phyloP scores from a whole-genome alignment of 2,329 filamentous ascomycete genomes.

The Epichloe glyceriae region DNA sequence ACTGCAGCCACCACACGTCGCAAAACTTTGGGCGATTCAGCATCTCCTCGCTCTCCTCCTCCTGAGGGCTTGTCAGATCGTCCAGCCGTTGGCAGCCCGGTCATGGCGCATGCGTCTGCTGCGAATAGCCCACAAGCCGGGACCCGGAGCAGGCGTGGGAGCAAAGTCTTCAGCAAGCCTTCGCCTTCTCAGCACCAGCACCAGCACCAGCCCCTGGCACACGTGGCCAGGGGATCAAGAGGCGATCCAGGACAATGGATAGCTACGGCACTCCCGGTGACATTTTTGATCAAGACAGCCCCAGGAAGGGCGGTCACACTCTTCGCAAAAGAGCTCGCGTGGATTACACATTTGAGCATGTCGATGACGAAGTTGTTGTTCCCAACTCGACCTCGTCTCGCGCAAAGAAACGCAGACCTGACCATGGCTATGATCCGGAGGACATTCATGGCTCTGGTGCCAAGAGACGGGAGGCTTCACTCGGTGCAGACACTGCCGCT shows the following conservation, averaged over 20 bases:
- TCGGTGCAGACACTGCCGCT: constrained; percentile 22
- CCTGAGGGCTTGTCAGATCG: constrained; percentile 20
- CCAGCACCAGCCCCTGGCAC: constrained; percentile 12
- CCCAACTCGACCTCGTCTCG: constrained; percentile 23
- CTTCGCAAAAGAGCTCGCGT: constrained; percentile 42
- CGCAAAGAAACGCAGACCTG: constrained; percentile 24
- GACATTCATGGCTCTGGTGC: constrained; percentile 15
- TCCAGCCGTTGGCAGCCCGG: constrained; percentile 17
- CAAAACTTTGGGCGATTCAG: constrained; percentile 18
- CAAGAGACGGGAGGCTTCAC: constrained; percentile 25
- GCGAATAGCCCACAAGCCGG: constrained; percentile 17
- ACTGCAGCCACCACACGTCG: constrained; percentile 19
- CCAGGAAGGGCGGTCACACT: constrained; percentile 45
- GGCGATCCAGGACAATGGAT: constrained; percentile 32
- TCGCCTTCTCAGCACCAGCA: constrained; percentile 25
- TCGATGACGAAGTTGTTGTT: constrained; percentile 32
- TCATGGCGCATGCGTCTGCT: constrained; percentile 18
- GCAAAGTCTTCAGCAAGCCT: constrained; percentile 23
- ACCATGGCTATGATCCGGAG: constrained; percentile 22
- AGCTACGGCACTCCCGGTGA: constrained; percentile 20
- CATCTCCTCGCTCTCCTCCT: constrained; percentile 21
- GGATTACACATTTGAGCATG: constrained; percentile 43
- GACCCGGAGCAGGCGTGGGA: constrained; percentile 19
- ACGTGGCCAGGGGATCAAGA: constrained; percentile 22
- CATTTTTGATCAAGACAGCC: constrained; percentile 35